Conservation (phyloP, 495 filamentous ascomycete species). For the Penicillium fimorum region DNA sequence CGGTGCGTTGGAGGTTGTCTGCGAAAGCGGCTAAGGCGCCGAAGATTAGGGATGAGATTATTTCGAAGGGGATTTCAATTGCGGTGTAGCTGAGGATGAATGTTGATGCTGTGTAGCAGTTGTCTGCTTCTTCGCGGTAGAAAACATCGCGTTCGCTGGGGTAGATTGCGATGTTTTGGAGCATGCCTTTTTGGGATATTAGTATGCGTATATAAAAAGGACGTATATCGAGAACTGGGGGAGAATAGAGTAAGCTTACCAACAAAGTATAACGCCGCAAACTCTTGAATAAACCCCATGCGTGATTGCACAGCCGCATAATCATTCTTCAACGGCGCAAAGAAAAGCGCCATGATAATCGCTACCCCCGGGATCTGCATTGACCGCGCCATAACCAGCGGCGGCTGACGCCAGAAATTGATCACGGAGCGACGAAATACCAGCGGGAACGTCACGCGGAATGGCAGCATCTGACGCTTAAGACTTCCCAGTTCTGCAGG, state of each 20-base stretch:
- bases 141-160: conserved; percentile 67
- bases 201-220: background rate
- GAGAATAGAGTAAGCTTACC: conserved; percentile 51
- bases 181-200: conserved; percentile 57
- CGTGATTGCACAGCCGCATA: conserved; percentile 68
- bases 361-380: conserved; percentile 67
- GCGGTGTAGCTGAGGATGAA: conserved; percentile 68
- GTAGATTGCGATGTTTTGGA: conserved; percentile 73
- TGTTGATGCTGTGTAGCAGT: conserved; percentile 62
- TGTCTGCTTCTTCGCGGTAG: conserved; percentile 68
- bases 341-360: conserved; percentile 66
- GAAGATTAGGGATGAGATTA: conserved; percentile 61
- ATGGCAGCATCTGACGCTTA: conserved; percentile 57
- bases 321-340: conserved; percentile 65
- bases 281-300: conserved; percentile 67
- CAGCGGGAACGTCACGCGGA: conserved; percentile 60
- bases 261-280: conserved; percentile 69
- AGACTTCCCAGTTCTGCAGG: conserved; percentile 69
- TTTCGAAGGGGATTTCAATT: conserved; percentile 68
- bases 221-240: background rate
- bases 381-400: conserved; percentile 59
- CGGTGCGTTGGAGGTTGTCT: conserved; percentile 59
- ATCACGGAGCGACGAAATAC: conserved; percentile 61
- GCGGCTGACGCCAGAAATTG: conserved; percentile 66
- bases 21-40: conserved; percentile 57